Conservation (phyloP, 2,329 filamentous ascomycete species). For the Simplicillium sp. region DNA sequence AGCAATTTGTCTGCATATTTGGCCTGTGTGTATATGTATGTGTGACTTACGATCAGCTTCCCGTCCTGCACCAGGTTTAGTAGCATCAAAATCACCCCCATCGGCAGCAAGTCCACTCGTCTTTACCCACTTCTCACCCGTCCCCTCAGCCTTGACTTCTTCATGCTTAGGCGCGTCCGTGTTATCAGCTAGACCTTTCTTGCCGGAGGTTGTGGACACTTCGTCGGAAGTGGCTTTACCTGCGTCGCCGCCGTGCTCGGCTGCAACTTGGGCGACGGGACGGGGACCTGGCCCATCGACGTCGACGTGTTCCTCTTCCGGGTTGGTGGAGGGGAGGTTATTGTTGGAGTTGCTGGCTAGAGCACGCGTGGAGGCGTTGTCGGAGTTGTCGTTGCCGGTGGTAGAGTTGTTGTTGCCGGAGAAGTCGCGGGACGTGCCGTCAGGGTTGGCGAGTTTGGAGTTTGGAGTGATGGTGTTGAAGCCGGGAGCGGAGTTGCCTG, state of each 20-base stretch:
- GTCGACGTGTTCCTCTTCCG: constrained; percentile 11
- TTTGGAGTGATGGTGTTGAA: too few species aligned
- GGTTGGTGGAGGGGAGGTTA: too few species aligned
- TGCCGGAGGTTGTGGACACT: constrained; percentile 4
- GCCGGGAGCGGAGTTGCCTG: too few species aligned
- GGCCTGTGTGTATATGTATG: background rate
- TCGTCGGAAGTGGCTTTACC: constrained; percentile 12
- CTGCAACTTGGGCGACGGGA: constrained; percentile 27
- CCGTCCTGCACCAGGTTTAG: constrained; percentile 51
- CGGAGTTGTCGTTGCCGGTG: too few species aligned
- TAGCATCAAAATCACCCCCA: constrained; percentile 58
- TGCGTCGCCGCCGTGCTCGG: constrained; percentile 21
- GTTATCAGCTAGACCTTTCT: constrained; percentile 8
- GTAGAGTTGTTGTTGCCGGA: too few species aligned
- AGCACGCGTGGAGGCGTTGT: too few species aligned
- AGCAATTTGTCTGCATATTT: background rate
- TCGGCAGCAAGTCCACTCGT: constrained; percentile 51
- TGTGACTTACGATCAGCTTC: constrained; percentile 54
- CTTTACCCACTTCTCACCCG: constrained; percentile 48
- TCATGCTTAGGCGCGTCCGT: constrained; percentile 14
- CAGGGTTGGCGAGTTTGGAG: too few species aligned
- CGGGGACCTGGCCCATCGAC: constrained; percentile 32
- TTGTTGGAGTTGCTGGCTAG: too few species aligned
- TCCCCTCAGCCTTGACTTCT: constrained; percentile 31
- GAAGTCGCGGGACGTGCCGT: too few species aligned